Evolutionary conservation across 192 early-diverging fungal species (phyloP).

Genomic region (Entomortierella chlamydospora): DNA sequence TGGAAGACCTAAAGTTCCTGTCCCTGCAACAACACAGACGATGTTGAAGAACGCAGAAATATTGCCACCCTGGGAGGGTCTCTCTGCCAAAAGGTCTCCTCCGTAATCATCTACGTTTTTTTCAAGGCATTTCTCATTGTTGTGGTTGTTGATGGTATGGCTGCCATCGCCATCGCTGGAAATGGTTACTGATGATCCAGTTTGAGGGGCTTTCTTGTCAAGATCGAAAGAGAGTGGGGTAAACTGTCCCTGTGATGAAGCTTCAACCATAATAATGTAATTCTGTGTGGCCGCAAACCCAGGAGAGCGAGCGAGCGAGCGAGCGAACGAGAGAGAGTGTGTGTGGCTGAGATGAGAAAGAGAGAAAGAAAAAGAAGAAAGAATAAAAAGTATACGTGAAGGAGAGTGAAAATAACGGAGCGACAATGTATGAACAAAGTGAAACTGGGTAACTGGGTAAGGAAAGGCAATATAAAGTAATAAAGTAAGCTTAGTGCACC

Average conservation of each 20-base stretch:
- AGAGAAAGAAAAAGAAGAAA: slow-evolving; percentile 1
- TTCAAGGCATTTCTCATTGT: neutral
- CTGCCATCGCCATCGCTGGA: slow-evolving; percentile 10
- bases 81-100: slow-evolving; percentile 43
- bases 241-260: neutral
- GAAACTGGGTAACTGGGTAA: neutral
- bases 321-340: too few relatives aligned
- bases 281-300: neutral
- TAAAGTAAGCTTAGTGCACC: neutral
- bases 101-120: neutral
- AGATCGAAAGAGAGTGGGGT: neutral
- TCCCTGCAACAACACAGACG: slow-evolving; percentile 74
- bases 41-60: slow-evolving; percentile 61
- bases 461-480: neutral
- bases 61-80: slow-evolving; percentile 59
- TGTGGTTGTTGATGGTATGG: neutral
- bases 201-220: slow-evolving; percentile 4
- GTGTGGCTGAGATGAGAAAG: too few relatives aligned
- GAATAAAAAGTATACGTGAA: neutral
- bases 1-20: slow-evolving; percentile 69
- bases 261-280: neutral
- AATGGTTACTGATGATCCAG: slow-evolving; percentile 20
- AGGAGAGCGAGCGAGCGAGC: neutral
- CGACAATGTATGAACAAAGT: neutral
- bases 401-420: neutral